Evolutionary conservation across 148 eudicot genomes (phyloP).

Genomic region (Polygonum maritimum): DNA sequence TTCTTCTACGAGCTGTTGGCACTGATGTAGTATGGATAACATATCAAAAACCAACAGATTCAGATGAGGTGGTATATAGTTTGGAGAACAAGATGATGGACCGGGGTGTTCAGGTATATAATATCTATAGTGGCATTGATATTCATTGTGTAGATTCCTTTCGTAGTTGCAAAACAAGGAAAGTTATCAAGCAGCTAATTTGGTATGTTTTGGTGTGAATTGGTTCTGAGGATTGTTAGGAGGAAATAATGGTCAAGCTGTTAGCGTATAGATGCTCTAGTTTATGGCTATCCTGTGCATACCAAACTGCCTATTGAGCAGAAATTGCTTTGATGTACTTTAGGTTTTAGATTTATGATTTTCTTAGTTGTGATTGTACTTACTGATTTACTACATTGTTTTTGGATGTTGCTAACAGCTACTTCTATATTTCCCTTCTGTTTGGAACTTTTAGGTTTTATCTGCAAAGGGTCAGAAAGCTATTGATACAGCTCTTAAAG

Average conservation of each 20-base stretch:
- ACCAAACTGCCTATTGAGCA: not conserved
- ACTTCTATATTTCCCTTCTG: not conserved
- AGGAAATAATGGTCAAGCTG: not conserved
- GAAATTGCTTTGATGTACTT: not conserved
- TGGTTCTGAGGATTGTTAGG: not conserved
- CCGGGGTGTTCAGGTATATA: constrained; percentile 59
- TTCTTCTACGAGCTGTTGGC: constrained; percentile 59
- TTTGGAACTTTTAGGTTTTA: constrained; percentile 37
- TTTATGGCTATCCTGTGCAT: not conserved
- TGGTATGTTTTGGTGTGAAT: not conserved
- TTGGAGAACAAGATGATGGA: constrained; percentile 65
- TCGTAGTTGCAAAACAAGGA: not conserved
- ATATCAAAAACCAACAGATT: constrained; percentile 52
- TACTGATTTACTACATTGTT: not conserved
- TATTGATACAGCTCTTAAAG: constrained; percentile 79
- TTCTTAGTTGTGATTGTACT: not conserved
- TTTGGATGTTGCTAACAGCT: not conserved
- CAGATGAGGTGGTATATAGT: constrained; percentile 48
- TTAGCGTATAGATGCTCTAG: not conserved
- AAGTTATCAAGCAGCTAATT: not conserved
- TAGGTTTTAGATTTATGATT: not conserved
- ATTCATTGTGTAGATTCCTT: not conserved
- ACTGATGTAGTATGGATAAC: constrained; percentile 74
- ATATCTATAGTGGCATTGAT: not conserved
- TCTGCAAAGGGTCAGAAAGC: constrained; percentile 86